Evolutionary conservation across 257 asterid species (phyloP).

Genomic region (Orobanche coerulescens): DNA sequence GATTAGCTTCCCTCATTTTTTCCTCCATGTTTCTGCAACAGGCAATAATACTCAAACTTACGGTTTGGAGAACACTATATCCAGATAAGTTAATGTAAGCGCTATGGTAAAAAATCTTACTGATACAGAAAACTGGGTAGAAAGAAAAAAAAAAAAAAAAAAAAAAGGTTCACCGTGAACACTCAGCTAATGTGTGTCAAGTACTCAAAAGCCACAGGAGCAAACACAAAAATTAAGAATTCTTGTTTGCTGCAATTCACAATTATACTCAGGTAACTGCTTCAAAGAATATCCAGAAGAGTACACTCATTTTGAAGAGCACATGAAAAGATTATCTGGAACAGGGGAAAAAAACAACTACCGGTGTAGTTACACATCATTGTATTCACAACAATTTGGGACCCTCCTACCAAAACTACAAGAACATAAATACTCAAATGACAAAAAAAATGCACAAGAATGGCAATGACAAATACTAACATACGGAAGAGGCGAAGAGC

Average conservation of each 20-base stretch:
- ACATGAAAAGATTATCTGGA: background rate
- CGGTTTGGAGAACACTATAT: conserved; percentile 6
- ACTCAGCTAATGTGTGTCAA: background rate
- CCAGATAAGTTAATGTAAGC: background rate
- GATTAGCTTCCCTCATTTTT: too few relatives aligned
- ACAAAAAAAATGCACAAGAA: background rate
- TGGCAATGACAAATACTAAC: background rate
- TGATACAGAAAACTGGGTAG: background rate
- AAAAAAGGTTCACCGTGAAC: background rate
- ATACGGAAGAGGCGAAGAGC: too few relatives aligned
- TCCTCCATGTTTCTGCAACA: too few relatives aligned
- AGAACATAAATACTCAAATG: background rate
- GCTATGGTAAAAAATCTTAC: background rate
- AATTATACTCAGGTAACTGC: background rate
- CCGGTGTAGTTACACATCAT: background rate
- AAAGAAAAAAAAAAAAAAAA: background rate
- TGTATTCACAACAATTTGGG: background rate
- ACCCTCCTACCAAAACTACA: background rate
- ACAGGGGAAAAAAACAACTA: background rate
- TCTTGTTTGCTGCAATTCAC: background rate
- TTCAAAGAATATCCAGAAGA: background rate
- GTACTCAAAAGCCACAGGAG: background rate
- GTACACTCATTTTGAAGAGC: background rate
- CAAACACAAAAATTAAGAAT: background rate
- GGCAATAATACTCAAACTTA: background rate